phyloP scores from a whole-genome alignment of 192 early-diverging fungal genomes.

The Obelidium mucronatum region DNA sequence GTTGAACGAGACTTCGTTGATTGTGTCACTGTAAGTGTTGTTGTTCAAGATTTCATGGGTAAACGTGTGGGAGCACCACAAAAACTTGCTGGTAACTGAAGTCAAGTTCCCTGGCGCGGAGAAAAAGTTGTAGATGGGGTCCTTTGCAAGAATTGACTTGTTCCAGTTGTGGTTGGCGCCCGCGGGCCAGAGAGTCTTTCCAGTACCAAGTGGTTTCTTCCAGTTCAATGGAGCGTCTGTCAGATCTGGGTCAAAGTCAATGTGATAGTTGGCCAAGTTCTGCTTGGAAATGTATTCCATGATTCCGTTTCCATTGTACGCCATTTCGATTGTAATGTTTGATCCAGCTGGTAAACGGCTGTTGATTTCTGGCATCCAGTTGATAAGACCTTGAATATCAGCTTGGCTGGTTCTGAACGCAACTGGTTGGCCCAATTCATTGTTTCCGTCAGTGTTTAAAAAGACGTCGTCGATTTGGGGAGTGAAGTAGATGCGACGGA shows the following conservation, averaged over 20 bases:
- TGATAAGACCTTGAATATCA: conserved; percentile 41
- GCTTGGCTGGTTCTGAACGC: conserved; percentile 33
- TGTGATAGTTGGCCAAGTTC: conserved; percentile 5
- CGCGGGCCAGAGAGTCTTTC: too few species aligned
- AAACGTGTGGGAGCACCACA: conserved; percentile 44
- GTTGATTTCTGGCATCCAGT: conserved; percentile 50
- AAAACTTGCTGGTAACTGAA: conserved; percentile 46
- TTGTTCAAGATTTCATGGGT: too few species aligned
- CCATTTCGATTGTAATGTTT: too few species aligned
- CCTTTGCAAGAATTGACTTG: background rate
- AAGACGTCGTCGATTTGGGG: too few species aligned
- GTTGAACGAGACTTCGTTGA: conserved; percentile 23
- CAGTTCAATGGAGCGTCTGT: conserved; percentile 22
- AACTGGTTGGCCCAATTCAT: conserved; percentile 8
- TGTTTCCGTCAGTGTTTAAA: conserved; percentile 9
- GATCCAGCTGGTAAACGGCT: background rate
- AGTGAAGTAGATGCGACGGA: conserved; percentile 43
- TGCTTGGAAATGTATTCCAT: conserved; percentile 14
- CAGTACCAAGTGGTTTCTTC: conserved; percentile 53
- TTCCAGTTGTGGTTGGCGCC: conserved; percentile 1
- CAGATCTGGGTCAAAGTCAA: conserved; percentile 44
- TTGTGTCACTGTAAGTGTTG: conserved; percentile 27
- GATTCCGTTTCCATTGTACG: conserved; percentile 52
- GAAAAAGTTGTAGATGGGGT: background rate
- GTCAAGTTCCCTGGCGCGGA: too few species aligned